Evolutionary conservation across 306 rosid species (phyloP), one percentile per base, ranked within the genome.

Genomic region (Nissolia schottii): DNA sequence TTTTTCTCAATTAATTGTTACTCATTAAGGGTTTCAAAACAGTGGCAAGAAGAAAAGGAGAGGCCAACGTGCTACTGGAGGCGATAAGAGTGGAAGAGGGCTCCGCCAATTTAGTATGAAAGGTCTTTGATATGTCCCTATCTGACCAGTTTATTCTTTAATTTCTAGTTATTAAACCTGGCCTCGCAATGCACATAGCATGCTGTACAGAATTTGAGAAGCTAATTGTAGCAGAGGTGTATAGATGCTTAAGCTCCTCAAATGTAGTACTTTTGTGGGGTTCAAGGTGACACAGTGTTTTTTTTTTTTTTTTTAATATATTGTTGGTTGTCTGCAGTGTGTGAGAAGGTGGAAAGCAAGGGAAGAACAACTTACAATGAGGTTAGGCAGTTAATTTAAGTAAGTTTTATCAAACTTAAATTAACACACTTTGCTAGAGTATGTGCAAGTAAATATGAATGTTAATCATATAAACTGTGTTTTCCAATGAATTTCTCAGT

Each of bases 31-130:
- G 8, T 55, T 77, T 71, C 40, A 32, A 53, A 78, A 45, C 81
- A 77, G 90, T 75, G 83, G 85, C 80, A 91, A 87, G 87, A 93
- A 90, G 95, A 93, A 93, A 80, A 93, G 88, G 88, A 88, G 98
- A 76, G 96, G 93, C 55, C 97, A 88, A 56, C 92, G 98, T 0
- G 98, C 93, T 14, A 96, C 83, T 59, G 96, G 89, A 70, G 96
- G 96, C 25, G 98, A 93, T 72, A 93, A 93, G 94, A 87, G 84
- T 77, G 98, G 98, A 64, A 86, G 98, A 82, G 98, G 98, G 53
- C 93, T 93, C 54, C 98, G 98, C 74, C 98, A 93, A 66, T 93
- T 93, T 71, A 93, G 98, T 61, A 93, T 93, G 98, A 93, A 93
- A 89, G 98, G 98, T 92, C 14, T 70, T 45, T 70, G 13, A 75